Evolutionary conservation across 2,329 filamentous ascomycete genomes (phyloP), one percentile per base, ranked within the genome.

Genomic region (Colletotrichum sp.): DNA sequence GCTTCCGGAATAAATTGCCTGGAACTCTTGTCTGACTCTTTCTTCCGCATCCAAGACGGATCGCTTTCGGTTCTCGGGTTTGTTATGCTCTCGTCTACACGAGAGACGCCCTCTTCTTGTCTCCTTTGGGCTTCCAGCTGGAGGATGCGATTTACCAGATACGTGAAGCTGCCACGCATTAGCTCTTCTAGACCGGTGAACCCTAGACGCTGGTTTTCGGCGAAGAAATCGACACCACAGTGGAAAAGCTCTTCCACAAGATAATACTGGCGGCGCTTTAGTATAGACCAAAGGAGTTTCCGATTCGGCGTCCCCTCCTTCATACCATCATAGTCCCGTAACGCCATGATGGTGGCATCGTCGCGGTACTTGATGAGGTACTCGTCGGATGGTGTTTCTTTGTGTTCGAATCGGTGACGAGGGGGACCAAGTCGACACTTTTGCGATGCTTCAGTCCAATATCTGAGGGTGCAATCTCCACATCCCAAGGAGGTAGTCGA

Each of bases 1-100:
- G 83, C 83, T 5, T 78, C 63, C 7, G 80, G 48, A 3, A 84
- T 72, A 5, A 82, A 79, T 1, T 80, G 80, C 13, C 30, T 15
- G 4, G 16, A 24, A 15, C 15, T 28, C 0, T 26, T 16, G 24
- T 59, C 12, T 24, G 26, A 18, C 7, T 59, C 16, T 2, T 24
- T 13, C n/a, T 24, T 52, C 12, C 4, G 21, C n/a, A 6, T 15
- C 61, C 16, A 28, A 5, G 26, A 39, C 3, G 26, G 7, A 55
- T 24, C 39, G 7, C 1, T 32, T 34, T 6, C n/a, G 61, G 6
- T 1, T 60, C 2, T 43, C 24, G 10, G 10, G n/a, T 48, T 26
- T 5, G 1, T 13, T 12, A 3, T 18, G 18, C 2, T 52, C 9
- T n/a, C n/a, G n/a, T n/a, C 43, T 13, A 15, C 52, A 30, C 16